A percentile compares a stretch with the other conserved stretches of the same genome.
These are phyloP conservation scores for Lipomyces japonicus DNA, from an alignment of 805 yeast species.

Conservation along the genomic window DNA sequence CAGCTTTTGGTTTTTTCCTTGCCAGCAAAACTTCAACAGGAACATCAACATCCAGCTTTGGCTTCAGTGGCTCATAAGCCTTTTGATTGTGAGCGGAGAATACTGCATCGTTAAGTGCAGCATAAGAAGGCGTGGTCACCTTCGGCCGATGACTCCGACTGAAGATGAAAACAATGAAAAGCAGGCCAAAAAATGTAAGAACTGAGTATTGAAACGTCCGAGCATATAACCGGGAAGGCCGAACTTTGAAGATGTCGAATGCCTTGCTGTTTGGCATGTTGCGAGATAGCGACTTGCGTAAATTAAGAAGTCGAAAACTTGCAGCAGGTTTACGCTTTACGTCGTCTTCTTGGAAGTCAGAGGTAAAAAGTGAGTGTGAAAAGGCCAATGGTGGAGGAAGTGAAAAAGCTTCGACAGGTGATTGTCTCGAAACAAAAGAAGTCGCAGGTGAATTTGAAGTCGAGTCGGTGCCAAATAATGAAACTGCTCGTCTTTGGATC, in stretches of 20 bases:
- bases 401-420: not conserved
- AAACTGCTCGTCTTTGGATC: conserved; percentile 16
- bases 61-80: conserved; percentile 21
- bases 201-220: conserved; percentile 21
- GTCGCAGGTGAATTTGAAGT: not conserved
- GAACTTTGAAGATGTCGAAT: not conserved
- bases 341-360: conserved; percentile 1
- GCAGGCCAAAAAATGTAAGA: conserved; percentile 17
- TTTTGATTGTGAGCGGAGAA: conserved; percentile 23
- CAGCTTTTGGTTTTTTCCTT: conserved; percentile 35
- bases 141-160: conserved; percentile 7
- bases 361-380: not conserved
- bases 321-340: not conserved
- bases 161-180: conserved; percentile 13
- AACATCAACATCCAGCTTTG: conserved; percentile 21
- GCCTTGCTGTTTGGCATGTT: not conserved
- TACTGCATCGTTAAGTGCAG: conserved; percentile 27
- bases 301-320: not conserved
- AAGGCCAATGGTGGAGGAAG: not conserved
- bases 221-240: conserved; percentile 16
- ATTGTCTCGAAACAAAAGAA: not conserved
- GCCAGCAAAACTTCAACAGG: conserved; percentile 22
- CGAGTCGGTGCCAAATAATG: conserved; percentile 9
- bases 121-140: conserved; percentile 21
- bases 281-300: not conserved